phyloP scores from a whole-genome alignment of 306 rosid species.

The Bauhinia variegata region DNA sequence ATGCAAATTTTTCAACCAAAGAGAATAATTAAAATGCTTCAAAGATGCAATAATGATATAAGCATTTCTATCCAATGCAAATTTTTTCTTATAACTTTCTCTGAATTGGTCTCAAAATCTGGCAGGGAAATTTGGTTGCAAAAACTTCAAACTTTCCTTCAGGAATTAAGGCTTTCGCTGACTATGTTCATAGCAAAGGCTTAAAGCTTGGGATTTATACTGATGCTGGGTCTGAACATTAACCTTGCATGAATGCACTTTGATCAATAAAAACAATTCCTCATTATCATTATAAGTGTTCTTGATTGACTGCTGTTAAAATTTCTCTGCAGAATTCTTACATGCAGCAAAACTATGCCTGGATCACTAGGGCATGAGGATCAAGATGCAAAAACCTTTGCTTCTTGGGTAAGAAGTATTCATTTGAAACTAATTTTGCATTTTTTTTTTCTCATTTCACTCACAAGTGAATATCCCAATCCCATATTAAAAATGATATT shows the following conservation, averaged over 20 bases:
- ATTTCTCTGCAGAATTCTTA: constrained; percentile 43
- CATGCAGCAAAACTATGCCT: constrained; percentile 66
- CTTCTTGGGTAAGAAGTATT: constrained; percentile 58
- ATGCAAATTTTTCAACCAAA: too few relatives aligned
- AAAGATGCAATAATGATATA: too few relatives aligned
- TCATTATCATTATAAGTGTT: constrained; percentile 12
- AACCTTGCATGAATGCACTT: neutral
- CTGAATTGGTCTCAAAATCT: neutral
- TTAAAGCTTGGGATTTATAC: constrained; percentile 69
- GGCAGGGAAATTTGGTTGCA: constrained; percentile 65
- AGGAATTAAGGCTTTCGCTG: constrained; percentile 65
- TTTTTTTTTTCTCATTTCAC: neutral
- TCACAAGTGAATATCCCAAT: too few relatives aligned
- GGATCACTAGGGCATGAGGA: constrained; percentile 69
- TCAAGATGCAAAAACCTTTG: constrained; percentile 71
- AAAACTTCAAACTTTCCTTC: constrained; percentile 67
- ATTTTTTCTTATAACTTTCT: neutral
- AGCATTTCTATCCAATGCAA: too few relatives aligned
- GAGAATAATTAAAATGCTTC: too few relatives aligned
- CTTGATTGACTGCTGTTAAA: neutral
- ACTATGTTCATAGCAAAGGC: constrained; percentile 66
- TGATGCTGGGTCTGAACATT: constrained; percentile 63
- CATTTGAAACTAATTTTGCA: neutral
- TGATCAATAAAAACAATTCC: neutral
- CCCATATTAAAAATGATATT: too few relatives aligned